Evolutionary conservation across 148 eudicot genomes (phyloP), one percentile per base, ranked within the genome.

Genomic region (Amaranthus hypochondriacus): DNA sequence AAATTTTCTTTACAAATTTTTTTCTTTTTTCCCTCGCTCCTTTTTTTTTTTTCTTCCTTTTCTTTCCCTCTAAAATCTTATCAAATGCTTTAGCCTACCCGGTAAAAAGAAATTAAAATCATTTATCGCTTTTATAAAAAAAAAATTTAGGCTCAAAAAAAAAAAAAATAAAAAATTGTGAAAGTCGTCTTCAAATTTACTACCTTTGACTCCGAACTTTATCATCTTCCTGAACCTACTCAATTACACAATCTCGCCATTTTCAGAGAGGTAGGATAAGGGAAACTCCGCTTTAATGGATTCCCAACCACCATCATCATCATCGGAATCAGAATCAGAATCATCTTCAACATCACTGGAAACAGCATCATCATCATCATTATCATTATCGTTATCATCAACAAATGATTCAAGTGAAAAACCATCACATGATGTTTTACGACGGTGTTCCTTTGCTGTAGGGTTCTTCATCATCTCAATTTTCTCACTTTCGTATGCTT

Each of bases 401-500:
- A 62, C 73, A 7, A 55, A 8, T 21, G 51, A 63, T 7, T 9
- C 52, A 21, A 72, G 10, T 48, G 63, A 8, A 55, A 74, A 54
- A n/a, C 47, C 58, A 55, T 53, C 68, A 48, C 66, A 46, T 8
- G 65, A 60, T 43, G 13, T 70, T 21, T 5, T 76, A 50, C 42
- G 76, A 21, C 83, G 89, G 8, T 77, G 82, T 62, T 69, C 66
- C 21, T 56, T 81, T 62, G 70, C 71, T 6, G 9, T 84, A n/a
- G 62, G 80, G 4, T 72, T 85, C 62, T 64, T 83, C 39, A 61
- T 89, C 56, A 68, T 80, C 63, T 56, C 81, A 15, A 62, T 86
- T 51, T 12, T 86, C 1, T 80, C 84, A 8, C 65, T 84, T 12
- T 81, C 83, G 9, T 81, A 78, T 59, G 71, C 82, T 2, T 69